Evolutionary conservation across 768 basidiomycete species (phyloP), one percentile per base, ranked within the genome.

Genomic region (Leucocoprinus sp.): DNA sequence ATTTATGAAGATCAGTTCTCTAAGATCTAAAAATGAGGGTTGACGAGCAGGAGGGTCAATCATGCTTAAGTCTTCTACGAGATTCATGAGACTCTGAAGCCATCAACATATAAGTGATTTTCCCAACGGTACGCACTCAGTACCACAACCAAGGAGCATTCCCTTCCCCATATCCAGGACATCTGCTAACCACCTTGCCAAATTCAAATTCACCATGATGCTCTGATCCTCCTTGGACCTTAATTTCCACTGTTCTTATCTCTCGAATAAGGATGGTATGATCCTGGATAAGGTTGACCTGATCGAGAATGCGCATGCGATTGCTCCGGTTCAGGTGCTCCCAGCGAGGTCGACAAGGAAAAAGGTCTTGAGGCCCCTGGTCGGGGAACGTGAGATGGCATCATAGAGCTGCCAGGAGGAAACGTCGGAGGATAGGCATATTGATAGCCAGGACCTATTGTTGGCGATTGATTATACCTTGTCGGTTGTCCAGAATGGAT

Each of bases 231-330:
- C 39, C 26, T 14, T n/a, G 11, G n/a, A 31, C 8, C 11, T 46
- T 39, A 48, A 23, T 9, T 27, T 12, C 46, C 46, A 26, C 46
- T 24, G 28, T 42, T 24, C 21, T 28, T 41, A 42, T 42, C 40
- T 17, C 17, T 48, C n/a, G 33, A 23, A 8, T 40, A 18, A 3
- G 46, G 31, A 11, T 45, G 26, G 11, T 41, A 48, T 23, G 39
- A 36, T 14, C 26, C 15, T 2, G 46, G 39, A 42, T 48, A 48
- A 8, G 39, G 39, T 15, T 21, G 33, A 19, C 34, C 27, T 11
- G 38, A 14, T 12, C 46, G 46, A 17, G 31, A 17, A 24, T 34
- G 35, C 15, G 21, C 17, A 27, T 37, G 31, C 2, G 28, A 28
- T 2, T 45, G 27, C 28, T 22, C 22, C 21, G 28, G 44, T 14